Base-by-base conservation (phyloP, 1,139 yeast genomes). In the Kluyveromyces sp. region DNA sequence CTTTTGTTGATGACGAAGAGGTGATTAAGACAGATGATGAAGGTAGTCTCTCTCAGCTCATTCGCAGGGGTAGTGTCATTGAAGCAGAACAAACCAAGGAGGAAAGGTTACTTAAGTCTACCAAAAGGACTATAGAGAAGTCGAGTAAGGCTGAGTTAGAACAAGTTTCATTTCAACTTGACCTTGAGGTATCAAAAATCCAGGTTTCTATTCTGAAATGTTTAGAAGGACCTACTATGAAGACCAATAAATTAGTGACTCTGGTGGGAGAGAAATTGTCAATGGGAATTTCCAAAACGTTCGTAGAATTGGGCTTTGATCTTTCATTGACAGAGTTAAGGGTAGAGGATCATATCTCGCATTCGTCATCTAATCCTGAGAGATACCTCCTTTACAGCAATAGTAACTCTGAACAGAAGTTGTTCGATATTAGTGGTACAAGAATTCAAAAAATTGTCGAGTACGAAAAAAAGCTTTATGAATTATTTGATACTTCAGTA, bases 401-500 rank as follows among this genome's bases (percentile, higher is more conserved):
- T 40, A 63, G 66, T 11, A 49, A 58, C 16, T 47, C 56, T n/a
- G 58, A 55, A 17, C 57, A 60, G 8, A 54, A 81, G 48, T 67
- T 88, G 39, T 80, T 89, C 56, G 74, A 72, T 34, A 69, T 89
- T 33, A 71, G 74, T 20, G 87, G 84, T 57, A 61, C 67, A 7
- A 69, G 88, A 52, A 66, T 67, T 1, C 79, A 75, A 57, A 68
- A 94, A 62, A 57, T 81, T 46, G 87, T 83, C n/a, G 70, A 72
- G 31, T 73, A 75, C 50, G 69, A 77, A 39, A 70, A 70, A 26
- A 71, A 70, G 39, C 55, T 59, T 15, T 83, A 84, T 41, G 89
- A 82, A 53, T 79, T 84, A 0, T 82, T 70, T 58, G 96, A 89
- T 54, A 96, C 87, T 60, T 78, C 77, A 50, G 75, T 89, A 6